phyloP scores from a whole-genome alignment of 257 asterid genomes.

The Petunia secreta region DNA sequence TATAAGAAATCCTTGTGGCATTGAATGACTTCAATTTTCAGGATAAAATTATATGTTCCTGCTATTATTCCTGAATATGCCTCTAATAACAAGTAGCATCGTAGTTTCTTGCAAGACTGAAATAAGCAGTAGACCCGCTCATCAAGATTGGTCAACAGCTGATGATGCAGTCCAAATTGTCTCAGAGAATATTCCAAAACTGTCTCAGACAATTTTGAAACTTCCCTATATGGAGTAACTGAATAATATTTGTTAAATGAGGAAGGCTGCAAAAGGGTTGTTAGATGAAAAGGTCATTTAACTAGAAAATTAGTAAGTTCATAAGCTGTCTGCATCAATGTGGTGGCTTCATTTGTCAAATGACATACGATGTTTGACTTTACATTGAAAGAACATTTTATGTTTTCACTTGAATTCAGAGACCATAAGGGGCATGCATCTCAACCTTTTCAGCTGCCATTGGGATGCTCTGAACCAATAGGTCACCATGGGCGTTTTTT shows the following conservation, averaged over 20 bases:
- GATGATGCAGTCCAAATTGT: neutral
- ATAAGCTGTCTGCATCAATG: constrained; percentile 10
- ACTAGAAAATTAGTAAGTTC: neutral
- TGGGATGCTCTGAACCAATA: constrained; percentile 50
- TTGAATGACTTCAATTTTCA: neutral
- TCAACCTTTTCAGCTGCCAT: constrained; percentile 48
- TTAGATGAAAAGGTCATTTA: constrained; percentile 3
- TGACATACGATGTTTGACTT: constrained; percentile 22
- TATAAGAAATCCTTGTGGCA: neutral
- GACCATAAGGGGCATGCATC: constrained; percentile 9
- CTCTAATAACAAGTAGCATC: neutral
- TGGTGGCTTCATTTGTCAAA: constrained; percentile 18
- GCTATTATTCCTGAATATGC: neutral
- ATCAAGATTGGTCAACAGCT: constrained; percentile 8
- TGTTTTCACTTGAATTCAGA: constrained; percentile 46
- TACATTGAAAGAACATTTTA: constrained; percentile 32
- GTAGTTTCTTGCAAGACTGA: constrained; percentile 17
- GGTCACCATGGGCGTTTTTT: constrained; percentile 30
- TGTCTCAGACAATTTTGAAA: neutral
- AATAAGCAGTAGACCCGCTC: neutral
- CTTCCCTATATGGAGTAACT: neutral
- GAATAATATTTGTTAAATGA: constrained; percentile 8
- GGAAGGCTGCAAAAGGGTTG: constrained; percentile 17
- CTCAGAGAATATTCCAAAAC: neutral
- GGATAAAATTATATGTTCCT: neutral